Evolutionary conservation across 306 rosid species (phyloP).

Genomic region (Ammopiptanthus mongolicus): DNA sequence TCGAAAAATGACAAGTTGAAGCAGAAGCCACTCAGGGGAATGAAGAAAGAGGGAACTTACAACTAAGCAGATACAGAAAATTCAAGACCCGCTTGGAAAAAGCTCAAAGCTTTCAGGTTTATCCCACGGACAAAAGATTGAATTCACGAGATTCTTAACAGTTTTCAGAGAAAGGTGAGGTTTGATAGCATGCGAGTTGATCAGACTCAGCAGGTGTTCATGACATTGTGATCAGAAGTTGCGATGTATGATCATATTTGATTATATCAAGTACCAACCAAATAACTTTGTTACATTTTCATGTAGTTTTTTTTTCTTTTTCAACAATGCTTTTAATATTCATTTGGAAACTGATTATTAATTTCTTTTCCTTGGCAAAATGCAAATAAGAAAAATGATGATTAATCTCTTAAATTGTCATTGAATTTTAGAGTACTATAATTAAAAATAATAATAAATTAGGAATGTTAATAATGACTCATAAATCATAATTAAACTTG

Average conservation of each 20-base stretch:
- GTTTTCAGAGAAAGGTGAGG: neutral
- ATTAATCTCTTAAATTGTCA: neutral
- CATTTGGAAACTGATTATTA: neutral
- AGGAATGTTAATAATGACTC: too few relatives aligned
- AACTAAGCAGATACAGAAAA: neutral
- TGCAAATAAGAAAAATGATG: neutral
- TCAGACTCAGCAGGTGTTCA: neutral
- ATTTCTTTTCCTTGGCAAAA: neutral
- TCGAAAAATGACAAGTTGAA: neutral
- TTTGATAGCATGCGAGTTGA: neutral
- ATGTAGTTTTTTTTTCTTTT: neutral
- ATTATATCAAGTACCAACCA: neutral
- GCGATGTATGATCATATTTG: neutral
- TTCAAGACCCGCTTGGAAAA: neutral
- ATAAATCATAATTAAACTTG: too few relatives aligned
- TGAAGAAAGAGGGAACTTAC: constrained; percentile 1
- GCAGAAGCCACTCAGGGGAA: neutral
- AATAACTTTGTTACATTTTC: neutral
- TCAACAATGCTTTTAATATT: neutral
- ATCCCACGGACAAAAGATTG: neutral
- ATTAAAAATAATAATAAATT: neutral
- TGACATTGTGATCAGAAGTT: neutral
- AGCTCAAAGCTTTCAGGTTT: constrained; percentile 9
- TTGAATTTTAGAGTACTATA: neutral
- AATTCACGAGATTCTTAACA: neutral